Conservation (phyloP, 805 yeast genomes). For the Isabelozyma pseudorhagii region DNA sequence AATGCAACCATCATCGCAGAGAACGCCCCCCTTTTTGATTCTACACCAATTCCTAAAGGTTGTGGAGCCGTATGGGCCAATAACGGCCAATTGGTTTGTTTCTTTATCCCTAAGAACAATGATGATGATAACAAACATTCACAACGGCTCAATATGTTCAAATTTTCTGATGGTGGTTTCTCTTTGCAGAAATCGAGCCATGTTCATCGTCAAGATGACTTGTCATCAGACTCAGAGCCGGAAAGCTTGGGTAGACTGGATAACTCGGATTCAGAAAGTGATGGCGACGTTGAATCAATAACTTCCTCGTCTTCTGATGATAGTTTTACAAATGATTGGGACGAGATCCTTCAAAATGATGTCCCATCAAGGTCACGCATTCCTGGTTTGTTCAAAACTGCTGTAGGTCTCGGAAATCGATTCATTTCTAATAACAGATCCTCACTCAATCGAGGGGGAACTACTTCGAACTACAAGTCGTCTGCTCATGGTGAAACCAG, state of each 20-base stretch:
- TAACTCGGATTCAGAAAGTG: constrained; percentile 10
- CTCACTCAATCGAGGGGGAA: constrained; percentile 27
- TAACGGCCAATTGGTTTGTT: constrained; percentile 76
- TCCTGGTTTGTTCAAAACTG: constrained; percentile 47
- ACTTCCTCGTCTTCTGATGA: constrained; percentile 43
- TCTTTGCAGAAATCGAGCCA: constrained; percentile 19
- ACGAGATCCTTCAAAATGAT: constrained; percentile 59
- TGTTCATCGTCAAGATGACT: constrained; percentile 8
- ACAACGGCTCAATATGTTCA: constrained; percentile 45
- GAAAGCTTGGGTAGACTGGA: constrained; percentile 17
- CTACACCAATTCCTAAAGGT: constrained; percentile 88
- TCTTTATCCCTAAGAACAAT: constrained; percentile 56
- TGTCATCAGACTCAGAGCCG: constrained; percentile 14
- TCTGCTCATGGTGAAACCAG: constrained; percentile 34
- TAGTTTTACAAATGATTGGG: constrained; percentile 67
- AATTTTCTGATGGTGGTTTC: constrained; percentile 49
- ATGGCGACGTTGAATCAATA: constrained; percentile 9
- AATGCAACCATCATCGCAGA: neutral
- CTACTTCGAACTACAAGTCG: constrained; percentile 31
- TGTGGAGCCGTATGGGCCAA: constrained; percentile 91
- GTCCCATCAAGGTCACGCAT: constrained; percentile 47
- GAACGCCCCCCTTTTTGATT: constrained; percentile 45
- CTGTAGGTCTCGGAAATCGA: constrained; percentile 37
- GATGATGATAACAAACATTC: constrained; percentile 37
- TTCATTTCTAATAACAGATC: constrained; percentile 22